Conservation (phyloP, 345 rosid species). For the Ceriops tagal region DNA sequence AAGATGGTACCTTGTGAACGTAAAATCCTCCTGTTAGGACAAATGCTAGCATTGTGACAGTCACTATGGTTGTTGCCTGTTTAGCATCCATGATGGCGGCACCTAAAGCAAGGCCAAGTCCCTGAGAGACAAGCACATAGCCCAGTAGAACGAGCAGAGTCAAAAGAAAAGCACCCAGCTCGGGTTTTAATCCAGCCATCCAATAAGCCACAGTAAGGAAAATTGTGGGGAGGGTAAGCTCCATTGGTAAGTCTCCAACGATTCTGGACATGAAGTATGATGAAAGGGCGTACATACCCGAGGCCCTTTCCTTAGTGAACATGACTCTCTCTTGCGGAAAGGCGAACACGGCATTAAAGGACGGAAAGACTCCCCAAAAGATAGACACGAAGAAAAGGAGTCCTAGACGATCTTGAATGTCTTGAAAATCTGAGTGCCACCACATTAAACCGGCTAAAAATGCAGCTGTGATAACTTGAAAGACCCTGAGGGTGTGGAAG, state of each 20-base stretch:
- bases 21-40: constrained; percentile 84
- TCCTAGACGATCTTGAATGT: constrained; percentile 80
- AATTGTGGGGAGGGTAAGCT: constrained; percentile 73
- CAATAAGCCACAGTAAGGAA: constrained; percentile 66
- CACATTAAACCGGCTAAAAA: constrained; percentile 73
- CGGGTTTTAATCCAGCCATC: constrained; percentile 79
- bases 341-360: constrained; percentile 75
- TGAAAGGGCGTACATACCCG: constrained; percentile 88
- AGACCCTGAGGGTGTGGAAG: constrained; percentile 60
- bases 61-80: constrained; percentile 80
- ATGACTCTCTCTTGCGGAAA: constrained; percentile 91
- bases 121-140: constrained; percentile 79
- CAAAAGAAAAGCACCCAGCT: constrained; percentile 42
- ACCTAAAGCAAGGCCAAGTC: constrained; percentile 81
- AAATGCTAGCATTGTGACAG: constrained; percentile 85
- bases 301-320: constrained; percentile 66
- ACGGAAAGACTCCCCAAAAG: constrained; percentile 95
- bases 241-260: constrained; percentile 83
- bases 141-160: constrained; percentile 61
- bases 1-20: constrained; percentile 72
- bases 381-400: constrained; percentile 79
- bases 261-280: constrained; percentile 87
- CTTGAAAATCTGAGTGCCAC: constrained; percentile 80
- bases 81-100: constrained; percentile 92
- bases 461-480: constrained; percentile 74